phyloP scores from a whole-genome alignment of 768 basidiomycete species.

The Dacryopinax primogenitus region DNA sequence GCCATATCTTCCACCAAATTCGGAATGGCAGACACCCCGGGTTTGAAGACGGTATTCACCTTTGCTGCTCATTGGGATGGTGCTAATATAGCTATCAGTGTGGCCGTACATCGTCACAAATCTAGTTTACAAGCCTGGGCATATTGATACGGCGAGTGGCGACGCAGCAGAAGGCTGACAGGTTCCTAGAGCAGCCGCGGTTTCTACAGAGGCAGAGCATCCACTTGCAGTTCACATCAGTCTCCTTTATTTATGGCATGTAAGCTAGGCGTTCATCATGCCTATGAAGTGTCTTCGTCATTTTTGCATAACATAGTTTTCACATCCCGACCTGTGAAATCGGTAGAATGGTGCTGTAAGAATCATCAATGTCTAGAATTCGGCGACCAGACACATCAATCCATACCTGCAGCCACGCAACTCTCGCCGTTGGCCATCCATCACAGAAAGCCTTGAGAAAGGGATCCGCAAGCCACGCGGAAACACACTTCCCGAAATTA shows the following conservation, averaged over 20 bases:
- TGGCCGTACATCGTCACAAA: slow-evolving; percentile 19
- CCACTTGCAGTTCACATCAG: background rate
- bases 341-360: background rate
- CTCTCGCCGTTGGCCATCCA: background rate
- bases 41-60: slow-evolving; percentile 60
- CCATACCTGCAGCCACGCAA: background rate
- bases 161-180: background rate
- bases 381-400: background rate
- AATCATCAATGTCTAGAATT: background rate
- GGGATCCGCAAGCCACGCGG: background rate
- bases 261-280: background rate
- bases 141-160: background rate
- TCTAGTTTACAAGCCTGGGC: slow-evolving; percentile 7
- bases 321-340: background rate
- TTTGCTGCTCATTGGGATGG: background rate
- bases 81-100: slow-evolving; percentile 8
- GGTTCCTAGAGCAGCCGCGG: background rate
- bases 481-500: background rate
- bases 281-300: background rate
- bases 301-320: background rate
- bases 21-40: slow-evolving; percentile 71
- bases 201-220: background rate
- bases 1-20: slow-evolving; percentile 73
- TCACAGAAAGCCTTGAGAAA: background rate
- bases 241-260: background rate